Conservation (phyloP, 1,139 yeast genomes). For the Debaryomycetaceae sp. region DNA sequence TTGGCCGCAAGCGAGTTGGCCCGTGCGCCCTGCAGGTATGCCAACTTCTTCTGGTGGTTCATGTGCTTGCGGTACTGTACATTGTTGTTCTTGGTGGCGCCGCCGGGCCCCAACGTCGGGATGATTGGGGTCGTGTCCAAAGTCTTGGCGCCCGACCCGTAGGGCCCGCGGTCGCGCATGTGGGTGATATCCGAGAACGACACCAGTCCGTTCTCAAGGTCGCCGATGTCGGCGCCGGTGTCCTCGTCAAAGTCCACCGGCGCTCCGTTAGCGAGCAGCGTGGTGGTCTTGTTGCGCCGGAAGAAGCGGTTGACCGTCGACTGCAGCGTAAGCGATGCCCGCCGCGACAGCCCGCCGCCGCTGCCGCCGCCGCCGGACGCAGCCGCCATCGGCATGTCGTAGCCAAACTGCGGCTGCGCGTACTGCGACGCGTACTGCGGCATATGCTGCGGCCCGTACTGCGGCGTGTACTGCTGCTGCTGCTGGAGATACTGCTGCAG, state of each 20-base stretch:
- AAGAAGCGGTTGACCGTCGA: slow-evolving; percentile 39
- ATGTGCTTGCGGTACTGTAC: slow-evolving; percentile 64
- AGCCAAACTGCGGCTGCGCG: slow-evolving; percentile 15
- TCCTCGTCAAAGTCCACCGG: slow-evolving; percentile 49
- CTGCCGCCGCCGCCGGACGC: slow-evolving; percentile 5
- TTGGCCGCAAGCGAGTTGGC: slow-evolving; percentile 40
- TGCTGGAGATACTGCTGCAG: slow-evolving; percentile 13
- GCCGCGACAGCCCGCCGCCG: slow-evolving; percentile 19
- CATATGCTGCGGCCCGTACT: slow-evolving; percentile 9
- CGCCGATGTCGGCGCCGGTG: slow-evolving; percentile 44
- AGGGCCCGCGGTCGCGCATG: slow-evolving; percentile 59
- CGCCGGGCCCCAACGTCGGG: slow-evolving; percentile 47
- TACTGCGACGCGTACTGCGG: slow-evolving; percentile 11
- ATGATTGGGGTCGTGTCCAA: slow-evolving; percentile 68
- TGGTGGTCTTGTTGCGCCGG: slow-evolving; percentile 33
- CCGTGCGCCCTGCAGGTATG: slow-evolving; percentile 44
- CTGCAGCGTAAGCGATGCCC: slow-evolving; percentile 43
- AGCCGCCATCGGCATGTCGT: slow-evolving; percentile 2
- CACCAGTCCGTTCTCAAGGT: slow-evolving; percentile 37
- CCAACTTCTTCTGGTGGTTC: slow-evolving; percentile 63
- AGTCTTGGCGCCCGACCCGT: slow-evolving; percentile 39
- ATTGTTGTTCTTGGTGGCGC: slow-evolving; percentile 28
- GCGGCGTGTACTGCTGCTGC: slow-evolving; percentile 13
- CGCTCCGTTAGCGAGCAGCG: slow-evolving; percentile 9
- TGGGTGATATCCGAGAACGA: slow-evolving; percentile 64